Base-by-base conservation (phyloP, 2,329 filamentous ascomycete genomes). In the Exophiala calicioides region DNA sequence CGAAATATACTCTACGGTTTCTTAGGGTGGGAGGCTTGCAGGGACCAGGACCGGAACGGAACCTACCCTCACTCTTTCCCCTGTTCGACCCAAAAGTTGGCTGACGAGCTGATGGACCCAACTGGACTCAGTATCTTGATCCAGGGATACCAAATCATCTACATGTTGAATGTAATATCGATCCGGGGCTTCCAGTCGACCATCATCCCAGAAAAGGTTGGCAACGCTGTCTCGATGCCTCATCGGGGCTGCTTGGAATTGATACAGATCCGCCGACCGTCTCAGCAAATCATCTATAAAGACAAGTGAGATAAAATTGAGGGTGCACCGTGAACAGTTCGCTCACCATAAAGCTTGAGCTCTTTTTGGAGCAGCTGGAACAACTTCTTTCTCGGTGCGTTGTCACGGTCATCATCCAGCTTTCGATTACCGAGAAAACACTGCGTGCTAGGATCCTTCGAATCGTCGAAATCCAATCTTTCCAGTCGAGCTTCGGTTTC, bases 401-500 rank as follows among this genome's bases (percentile, higher is more conserved):
- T 32, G 16, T 15, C 12, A 27, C 43, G 37, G 12, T 20, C 21
- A 33, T 48, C 49, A 27, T 52, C 49, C 20, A 34, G 44, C 15
- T 44, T 16, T 15, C 43, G 27, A 23, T 29, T 33, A n/a, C 35
- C 29, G 4, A 46, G 42, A 4, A 34, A 33, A 5, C 23, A 15
- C 8, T 19, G 13, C 10, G 31, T 42, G 4, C 23, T 15, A 12
- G 9, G 15, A 2, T 24, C 24, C 6, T 26, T 18, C 31, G 34
- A 34, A 30, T 51, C 47, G 9, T 43, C 27, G 16, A 23, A 30
- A 26, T 51, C 47, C 32, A 46, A 13, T 19, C 32, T 32, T 24
- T 57, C 43, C 1, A 70, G 51, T 5, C 40, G 30, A 0, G 40
- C 29, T 45, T 68, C 65, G 8, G 65, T 43, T 10, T 41, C 37